Percentiles rank a stretch among this genome's conserved stretches.
Conservation (phyloP, 2,329 filamentous ascomycete species). For the Diplodia seriata region DNA sequence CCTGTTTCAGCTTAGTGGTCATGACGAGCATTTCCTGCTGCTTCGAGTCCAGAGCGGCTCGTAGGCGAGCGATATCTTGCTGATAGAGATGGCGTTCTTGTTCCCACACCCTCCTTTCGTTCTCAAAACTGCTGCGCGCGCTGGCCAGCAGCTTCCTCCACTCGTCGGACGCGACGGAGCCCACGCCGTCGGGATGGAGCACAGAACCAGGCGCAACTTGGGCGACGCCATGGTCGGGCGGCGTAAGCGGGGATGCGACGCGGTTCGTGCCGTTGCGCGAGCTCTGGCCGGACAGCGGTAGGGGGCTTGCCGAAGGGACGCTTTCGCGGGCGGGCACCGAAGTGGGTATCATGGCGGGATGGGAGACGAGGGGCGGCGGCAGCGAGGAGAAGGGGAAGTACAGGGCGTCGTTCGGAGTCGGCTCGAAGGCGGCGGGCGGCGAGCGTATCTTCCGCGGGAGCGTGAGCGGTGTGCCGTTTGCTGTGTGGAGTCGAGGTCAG, state of each 20-base stretch:
- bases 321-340: constrained; percentile 31
- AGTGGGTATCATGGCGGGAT: constrained; percentile 23
- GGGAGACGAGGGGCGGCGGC: constrained; percentile 23
- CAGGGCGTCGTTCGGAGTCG: constrained; percentile 32
- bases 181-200: background rate
- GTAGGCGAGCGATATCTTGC: constrained; percentile 24
- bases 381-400: constrained; percentile 18
- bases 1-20: constrained; percentile 31
- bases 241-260: constrained; percentile 29
- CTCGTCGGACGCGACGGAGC: constrained; percentile 23
- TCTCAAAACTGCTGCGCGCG: constrained; percentile 27
- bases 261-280: constrained; percentile 24
- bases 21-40: constrained; percentile 31
- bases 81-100: constrained; percentile 31
- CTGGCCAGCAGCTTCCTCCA: constrained; percentile 30
- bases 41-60: constrained; percentile 24
- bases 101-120: constrained; percentile 30
- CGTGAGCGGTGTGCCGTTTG: constrained; percentile 28
- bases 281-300: constrained; percentile 24
- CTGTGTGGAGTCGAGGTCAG: constrained; percentile 26
- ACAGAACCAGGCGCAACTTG: background rate
- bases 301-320: constrained; percentile 28
- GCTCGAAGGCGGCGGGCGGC: constrained; percentile 30
- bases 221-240: constrained; percentile 30
- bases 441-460: constrained; percentile 14